Percentiles rank a stretch among this genome's conserved stretches.
phyloP scores from a whole-genome alignment of 352 stramenopile species.

The Phytophthora ohioensis region DNA sequence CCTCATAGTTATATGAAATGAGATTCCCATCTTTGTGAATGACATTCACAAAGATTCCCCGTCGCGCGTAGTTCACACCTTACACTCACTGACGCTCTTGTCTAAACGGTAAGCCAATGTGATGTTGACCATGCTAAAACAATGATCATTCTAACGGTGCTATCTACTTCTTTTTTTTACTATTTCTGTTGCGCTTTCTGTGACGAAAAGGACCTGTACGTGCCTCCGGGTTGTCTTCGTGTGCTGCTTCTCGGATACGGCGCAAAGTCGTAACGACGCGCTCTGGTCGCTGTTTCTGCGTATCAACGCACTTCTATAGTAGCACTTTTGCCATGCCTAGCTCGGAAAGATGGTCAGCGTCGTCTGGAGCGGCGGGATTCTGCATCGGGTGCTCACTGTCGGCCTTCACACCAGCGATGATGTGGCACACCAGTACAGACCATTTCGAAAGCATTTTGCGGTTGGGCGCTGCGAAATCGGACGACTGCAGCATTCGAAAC shows the following conservation, averaged over 20 bases:
- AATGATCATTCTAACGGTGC: not conserved
- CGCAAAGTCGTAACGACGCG: conserved; percentile 8
- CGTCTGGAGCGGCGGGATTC: not conserved
- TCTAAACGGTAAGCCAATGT: too few relatives aligned
- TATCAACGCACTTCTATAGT: not conserved
- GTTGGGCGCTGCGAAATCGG: conserved; percentile 9
- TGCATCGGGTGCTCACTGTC: not conserved
- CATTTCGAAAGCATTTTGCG: conserved; percentile 19
- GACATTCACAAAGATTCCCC: too few relatives aligned
- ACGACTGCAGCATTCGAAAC: not conserved
- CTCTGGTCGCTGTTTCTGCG: conserved; percentile 1
- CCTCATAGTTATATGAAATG: too few relatives aligned
- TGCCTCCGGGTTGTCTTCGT: conserved; percentile 5
- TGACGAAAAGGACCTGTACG: not conserved
- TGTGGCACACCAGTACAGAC: conserved; percentile 15
- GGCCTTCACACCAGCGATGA: not conserved
- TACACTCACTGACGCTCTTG: too few relatives aligned
- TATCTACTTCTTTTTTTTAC: not conserved
- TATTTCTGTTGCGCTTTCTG: conserved; percentile 13
- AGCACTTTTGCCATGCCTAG: conserved; percentile 11
- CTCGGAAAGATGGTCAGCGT: conserved; percentile 6
- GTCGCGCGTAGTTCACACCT: too few relatives aligned
- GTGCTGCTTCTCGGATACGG: conserved; percentile 1
- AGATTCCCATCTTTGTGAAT: too few relatives aligned
- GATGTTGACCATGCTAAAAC: too few relatives aligned